A percentile compares a stretch with the other conserved stretches of the same genome.
Evolutionary conservation across 352 stramenopile genomes (phyloP).

Genomic region (Globisporangium nagaii): DNA sequence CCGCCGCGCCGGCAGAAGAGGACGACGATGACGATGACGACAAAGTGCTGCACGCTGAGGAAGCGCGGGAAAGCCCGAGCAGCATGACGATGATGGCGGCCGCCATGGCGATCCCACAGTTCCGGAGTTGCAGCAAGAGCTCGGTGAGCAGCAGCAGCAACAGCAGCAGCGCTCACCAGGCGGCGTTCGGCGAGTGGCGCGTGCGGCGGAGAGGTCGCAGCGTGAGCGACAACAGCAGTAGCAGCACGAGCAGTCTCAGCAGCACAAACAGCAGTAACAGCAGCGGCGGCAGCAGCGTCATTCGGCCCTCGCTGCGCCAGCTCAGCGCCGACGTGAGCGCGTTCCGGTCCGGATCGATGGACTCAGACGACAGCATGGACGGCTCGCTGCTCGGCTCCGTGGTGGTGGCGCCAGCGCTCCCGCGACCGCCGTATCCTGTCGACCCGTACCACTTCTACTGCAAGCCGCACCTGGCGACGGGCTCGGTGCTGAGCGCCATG

Average conservation of each 20-base stretch:
- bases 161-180: conserved; percentile 14
- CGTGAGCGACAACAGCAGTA: conserved; percentile 60
- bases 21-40: background rate
- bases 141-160: background rate
- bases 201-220: conserved; percentile 41
- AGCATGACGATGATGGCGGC: conserved; percentile 5
- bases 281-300: conserved; percentile 4
- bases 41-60: background rate
- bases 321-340: conserved; percentile 23
- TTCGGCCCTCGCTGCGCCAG: conserved; percentile 37
- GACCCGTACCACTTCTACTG: conserved; percentile 84
- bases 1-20: background rate
- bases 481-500: conserved; percentile 35
- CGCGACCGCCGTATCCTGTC: conserved; percentile 63
- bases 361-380: conserved; percentile 35
- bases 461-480: conserved; percentile 21
- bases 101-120: conserved; percentile 32
- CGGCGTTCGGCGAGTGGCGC: conserved; percentile 16
- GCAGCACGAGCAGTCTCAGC: conserved; percentile 36
- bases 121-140: conserved; percentile 37
- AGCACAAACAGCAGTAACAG: conserved; percentile 49
- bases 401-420: conserved; percentile 48
- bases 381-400: conserved; percentile 18
- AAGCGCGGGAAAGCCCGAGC: background rate
- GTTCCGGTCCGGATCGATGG: conserved; percentile 21